A percentile compares a stretch with the other conserved stretches of the same genome.
These are phyloP conservation scores for Crithidia bombi DNA, from an alignment of 208 protist species.

Conservation along the genomic window DNA sequence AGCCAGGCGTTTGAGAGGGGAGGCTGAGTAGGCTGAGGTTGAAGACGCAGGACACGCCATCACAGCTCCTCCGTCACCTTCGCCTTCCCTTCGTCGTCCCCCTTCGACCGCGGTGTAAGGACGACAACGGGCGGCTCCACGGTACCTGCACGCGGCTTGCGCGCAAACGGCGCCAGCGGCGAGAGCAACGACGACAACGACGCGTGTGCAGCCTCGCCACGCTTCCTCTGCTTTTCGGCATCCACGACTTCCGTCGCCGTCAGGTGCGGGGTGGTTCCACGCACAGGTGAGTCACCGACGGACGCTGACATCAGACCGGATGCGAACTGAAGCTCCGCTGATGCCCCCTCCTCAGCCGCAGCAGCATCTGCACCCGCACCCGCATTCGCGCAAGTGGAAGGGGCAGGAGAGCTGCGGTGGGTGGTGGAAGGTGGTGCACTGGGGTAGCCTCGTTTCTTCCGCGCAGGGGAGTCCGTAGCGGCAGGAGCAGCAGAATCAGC, in stretches of 20 bases:
- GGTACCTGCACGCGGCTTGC: background rate
- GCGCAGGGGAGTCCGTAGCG: no score
- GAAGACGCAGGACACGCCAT: background rate
- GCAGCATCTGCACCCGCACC: no score
- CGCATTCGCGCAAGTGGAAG: no score
- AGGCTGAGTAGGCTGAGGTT: background rate
- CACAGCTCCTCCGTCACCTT: background rate
- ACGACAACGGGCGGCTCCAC: constrained; percentile 14
- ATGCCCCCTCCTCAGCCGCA: background rate
- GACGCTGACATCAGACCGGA: background rate
- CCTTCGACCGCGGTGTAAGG: constrained; percentile 3
- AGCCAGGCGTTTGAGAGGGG: no score
- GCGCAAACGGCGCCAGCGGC: background rate
- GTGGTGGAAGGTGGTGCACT: background rate
- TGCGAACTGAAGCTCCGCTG: background rate
- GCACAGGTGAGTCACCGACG: constrained; percentile 10
- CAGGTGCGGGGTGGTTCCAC: constrained; percentile 8
- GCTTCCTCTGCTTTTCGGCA: background rate
- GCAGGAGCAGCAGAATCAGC: no score
- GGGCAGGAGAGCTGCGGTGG: background rate
- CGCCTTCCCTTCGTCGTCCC: background rate
- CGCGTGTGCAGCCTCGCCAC: background rate
- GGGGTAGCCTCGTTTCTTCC: background rate
- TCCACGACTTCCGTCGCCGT: constrained; percentile 2
- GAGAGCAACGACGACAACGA: background rate